phyloP scores from a whole-genome alignment of 306 rosid species.

The Oemleria cerasiformis region DNA sequence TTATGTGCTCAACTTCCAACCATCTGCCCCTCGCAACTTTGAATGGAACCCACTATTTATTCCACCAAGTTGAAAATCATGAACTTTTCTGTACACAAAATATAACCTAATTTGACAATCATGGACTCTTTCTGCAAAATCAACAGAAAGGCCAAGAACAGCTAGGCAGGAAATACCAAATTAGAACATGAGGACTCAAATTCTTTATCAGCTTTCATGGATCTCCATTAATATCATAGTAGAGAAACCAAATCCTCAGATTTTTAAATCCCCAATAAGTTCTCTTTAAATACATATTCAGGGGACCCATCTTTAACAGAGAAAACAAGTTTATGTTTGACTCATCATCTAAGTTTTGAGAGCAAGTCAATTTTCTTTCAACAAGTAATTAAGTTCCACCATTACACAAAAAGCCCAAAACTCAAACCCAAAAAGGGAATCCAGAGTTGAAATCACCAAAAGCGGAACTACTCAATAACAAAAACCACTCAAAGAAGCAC shows the following conservation, averaged over 20 bases:
- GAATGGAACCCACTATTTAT: constrained; percentile 5
- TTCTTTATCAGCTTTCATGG: neutral
- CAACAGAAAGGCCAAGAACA: neutral
- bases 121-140: neutral
- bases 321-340: neutral
- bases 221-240: neutral
- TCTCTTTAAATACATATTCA: too few relatives aligned
- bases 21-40: constrained; percentile 7
- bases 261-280: neutral
- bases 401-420: neutral
- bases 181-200: too few relatives aligned
- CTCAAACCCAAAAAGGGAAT: neutral
- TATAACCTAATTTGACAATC: neutral
- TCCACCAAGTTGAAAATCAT: neutral
- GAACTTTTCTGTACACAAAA: neutral
- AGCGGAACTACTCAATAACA: neutral
- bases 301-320: neutral
- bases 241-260: neutral
- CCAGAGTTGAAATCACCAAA: neutral
- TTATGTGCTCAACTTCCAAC: constrained; percentile 14
- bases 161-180: too few relatives aligned
- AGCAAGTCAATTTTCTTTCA: neutral
- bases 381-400: neutral
- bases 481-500: neutral
- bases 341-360: neutral